These are phyloP conservation scores for Penicilliopsis zonata DNA, from an alignment of 495 filamentous ascomycete species.

Conservation along the genomic window DNA sequence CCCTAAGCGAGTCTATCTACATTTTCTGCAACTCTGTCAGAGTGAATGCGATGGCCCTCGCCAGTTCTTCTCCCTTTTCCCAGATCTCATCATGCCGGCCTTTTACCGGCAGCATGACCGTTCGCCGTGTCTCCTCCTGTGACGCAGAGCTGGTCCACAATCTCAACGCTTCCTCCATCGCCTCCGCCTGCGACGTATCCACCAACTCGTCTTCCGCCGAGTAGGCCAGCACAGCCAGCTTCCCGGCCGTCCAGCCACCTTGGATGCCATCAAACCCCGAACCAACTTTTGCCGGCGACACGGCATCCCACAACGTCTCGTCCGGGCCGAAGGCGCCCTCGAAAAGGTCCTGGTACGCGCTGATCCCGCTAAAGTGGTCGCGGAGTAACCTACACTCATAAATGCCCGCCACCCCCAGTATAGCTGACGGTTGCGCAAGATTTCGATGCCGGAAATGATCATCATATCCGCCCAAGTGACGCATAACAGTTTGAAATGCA, in stretches of 20 bases:
- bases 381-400: constrained; percentile 51
- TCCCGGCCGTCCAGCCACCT: constrained; percentile 29
- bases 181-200: constrained; percentile 37
- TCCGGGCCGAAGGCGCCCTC: constrained; percentile 50
- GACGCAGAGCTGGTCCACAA: constrained; percentile 14
- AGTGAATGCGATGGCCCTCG: constrained; percentile 21
- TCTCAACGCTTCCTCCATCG: constrained; percentile 29
- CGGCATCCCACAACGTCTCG: constrained; percentile 36
- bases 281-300: constrained; percentile 34
- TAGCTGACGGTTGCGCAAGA: constrained; percentile 23
- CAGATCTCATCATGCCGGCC: constrained; percentile 57
- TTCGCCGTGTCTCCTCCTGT: constrained; percentile 12
- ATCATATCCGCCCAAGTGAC: constrained; percentile 13
- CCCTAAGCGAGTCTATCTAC: constrained; percentile 11
- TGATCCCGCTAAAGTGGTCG: constrained; percentile 29
- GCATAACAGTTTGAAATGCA: constrained; percentile 55
- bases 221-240: constrained; percentile 43
- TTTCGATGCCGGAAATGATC: neutral
- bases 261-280: constrained; percentile 20
- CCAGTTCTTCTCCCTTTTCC: constrained; percentile 39
- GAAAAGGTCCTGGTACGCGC: constrained; percentile 46
- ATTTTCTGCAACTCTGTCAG: constrained; percentile 20
- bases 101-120: constrained; percentile 28
- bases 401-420: constrained; percentile 53
- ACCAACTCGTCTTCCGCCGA: constrained; percentile 51